Evolutionary conservation across 2,329 filamentous ascomycete species (phyloP).

Genomic region (Alternaria infectoria): DNA sequence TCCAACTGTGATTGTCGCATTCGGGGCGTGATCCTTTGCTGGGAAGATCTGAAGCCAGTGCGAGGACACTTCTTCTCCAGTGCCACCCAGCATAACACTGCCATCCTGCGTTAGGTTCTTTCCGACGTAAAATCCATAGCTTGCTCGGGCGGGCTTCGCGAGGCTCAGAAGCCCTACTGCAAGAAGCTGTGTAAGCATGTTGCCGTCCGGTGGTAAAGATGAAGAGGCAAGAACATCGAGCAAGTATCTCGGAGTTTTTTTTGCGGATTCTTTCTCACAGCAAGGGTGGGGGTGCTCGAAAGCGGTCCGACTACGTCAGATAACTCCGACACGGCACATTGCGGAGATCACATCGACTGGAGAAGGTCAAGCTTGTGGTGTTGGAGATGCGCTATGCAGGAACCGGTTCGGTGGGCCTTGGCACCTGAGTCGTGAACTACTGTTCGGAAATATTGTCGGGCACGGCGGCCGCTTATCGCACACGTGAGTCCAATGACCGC

Average conservation of each 20-base stretch:
- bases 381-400: conserved; percentile 3
- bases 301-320: conserved; percentile 5
- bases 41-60: conserved; percentile 58
- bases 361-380: background rate
- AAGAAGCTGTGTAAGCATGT: conserved; percentile 10
- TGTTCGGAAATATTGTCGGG: background rate
- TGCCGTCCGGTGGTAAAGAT: background rate
- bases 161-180: conserved; percentile 13
- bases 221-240: background rate
- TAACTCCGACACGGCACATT: background rate
- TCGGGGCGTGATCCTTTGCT: conserved; percentile 49
- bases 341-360: background rate
- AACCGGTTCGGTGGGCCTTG: conserved; percentile 5
- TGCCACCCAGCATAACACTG: conserved; percentile 54
- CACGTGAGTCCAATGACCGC: background rate
- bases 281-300: background rate
- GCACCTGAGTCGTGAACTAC: background rate
- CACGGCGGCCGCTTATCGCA: background rate
- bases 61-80: conserved; percentile 56
- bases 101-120: conserved; percentile 54
- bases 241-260: background rate
- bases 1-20: conserved; percentile 53
- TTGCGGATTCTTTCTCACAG: background rate
- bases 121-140: conserved; percentile 58
- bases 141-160: conserved; percentile 36